These are phyloP conservation scores for Colletotrichum sp. DNA, from an alignment of 2,329 filamentous ascomycete species.

Conservation along the genomic window DNA sequence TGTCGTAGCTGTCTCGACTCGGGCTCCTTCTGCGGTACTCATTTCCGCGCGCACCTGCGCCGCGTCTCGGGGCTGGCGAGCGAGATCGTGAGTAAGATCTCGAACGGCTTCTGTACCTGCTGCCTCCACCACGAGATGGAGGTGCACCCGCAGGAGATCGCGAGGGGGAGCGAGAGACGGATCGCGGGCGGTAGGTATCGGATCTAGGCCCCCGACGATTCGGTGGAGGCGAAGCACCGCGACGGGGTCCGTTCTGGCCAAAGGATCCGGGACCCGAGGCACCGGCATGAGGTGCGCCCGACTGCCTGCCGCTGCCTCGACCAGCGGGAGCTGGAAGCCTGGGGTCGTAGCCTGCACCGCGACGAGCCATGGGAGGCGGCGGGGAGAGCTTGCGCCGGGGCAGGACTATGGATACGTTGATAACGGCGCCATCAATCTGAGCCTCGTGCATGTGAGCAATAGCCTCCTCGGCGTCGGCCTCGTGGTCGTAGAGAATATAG, in stretches of 20 bases:
- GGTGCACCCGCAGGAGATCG: conserved; percentile 40
- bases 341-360: conserved; percentile 64
- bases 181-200: conserved; percentile 69
- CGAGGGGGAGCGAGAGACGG: conserved; percentile 54
- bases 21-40: conserved; percentile 31
- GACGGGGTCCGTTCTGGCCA: conserved; percentile 39
- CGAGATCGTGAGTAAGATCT: conserved; percentile 51
- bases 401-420: conserved; percentile 88
- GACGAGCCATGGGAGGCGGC: conserved; percentile 74
- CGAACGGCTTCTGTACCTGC: conserved; percentile 52
- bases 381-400: conserved; percentile 83
- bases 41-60: conserved; percentile 30
- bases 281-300: conserved; percentile 30
- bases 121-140: conserved; percentile 31
- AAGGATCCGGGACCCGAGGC: conserved; percentile 37
- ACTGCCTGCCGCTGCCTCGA: conserved; percentile 22
- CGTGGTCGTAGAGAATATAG: conserved; percentile 83
- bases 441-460: conserved; percentile 98
- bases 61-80: conserved; percentile 41
- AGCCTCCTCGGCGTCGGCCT: conserved; percentile 82
- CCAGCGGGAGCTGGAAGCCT: conserved; percentile 46
- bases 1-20: conserved; percentile 44
- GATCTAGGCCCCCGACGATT: conserved; percentile 47
- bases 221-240: conserved; percentile 39
- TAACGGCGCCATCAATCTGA: conserved; percentile 82